These are phyloP conservation scores for Tetrastigma voinierianum DNA, from an alignment of 164 flowering plant species.

Conservation along the genomic window DNA sequence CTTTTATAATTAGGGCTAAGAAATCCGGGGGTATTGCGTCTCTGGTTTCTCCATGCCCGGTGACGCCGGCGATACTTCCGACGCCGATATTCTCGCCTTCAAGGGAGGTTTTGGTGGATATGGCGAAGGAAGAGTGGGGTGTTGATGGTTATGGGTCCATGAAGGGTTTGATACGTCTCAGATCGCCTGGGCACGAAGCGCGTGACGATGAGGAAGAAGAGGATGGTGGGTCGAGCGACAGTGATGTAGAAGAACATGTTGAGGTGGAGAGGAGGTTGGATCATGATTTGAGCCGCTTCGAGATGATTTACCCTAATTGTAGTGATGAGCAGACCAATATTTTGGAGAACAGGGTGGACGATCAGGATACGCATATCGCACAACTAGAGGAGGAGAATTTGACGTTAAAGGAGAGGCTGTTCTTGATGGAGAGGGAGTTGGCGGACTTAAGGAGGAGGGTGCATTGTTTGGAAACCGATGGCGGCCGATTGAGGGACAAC, in stretches of 20 bases:
- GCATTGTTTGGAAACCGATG: constrained; percentile 50
- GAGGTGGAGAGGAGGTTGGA: constrained; percentile 96
- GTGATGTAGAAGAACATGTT: constrained; percentile 92
- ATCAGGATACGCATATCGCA: constrained; percentile 87
- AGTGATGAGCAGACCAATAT: constrained; percentile 49
- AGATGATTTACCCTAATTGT: constrained; percentile 78
- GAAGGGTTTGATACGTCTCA: constrained; percentile 85
- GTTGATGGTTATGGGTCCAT: constrained; percentile 97
- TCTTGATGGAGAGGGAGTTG: constrained; percentile 87
- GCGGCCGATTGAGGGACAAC: constrained; percentile 21
- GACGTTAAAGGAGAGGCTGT: constrained; percentile 80
- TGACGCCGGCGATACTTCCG: constrained; percentile 78
- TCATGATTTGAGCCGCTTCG: constrained; percentile 93
- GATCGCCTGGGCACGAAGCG: constrained; percentile 34
- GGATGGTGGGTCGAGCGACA: constrained; percentile 79
- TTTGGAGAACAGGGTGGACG: constrained; percentile 85
- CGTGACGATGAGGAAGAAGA: constrained; percentile 67
- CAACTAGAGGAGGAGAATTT: constrained; percentile 93
- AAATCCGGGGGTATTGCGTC: constrained; percentile 79
- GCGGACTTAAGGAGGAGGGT: constrained; percentile 73
- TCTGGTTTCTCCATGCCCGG: constrained; percentile 76
- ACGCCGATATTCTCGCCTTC: constrained; percentile 89
- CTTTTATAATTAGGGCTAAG: constrained; percentile 77
- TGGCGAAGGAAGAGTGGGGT: constrained; percentile 97
- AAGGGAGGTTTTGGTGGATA: constrained; percentile 77